These are phyloP conservation scores for Ceratobasidium papillatum DNA, from an alignment of 1,284 basidiomycete species.

Conservation along the genomic window DNA sequence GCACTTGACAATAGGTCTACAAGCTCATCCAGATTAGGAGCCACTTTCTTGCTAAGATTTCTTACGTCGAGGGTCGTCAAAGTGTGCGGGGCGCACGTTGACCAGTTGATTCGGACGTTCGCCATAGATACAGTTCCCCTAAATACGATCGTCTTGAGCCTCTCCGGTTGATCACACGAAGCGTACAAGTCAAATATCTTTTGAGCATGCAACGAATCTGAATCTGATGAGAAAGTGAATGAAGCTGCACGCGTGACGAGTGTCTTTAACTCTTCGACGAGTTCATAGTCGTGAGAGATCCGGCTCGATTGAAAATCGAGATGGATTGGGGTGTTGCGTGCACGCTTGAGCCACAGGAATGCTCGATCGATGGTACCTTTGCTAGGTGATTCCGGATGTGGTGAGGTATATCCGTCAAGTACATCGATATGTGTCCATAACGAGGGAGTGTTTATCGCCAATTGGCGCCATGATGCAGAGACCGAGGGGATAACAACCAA, in stretches of 20 bases:
- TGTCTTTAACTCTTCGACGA: neutral
- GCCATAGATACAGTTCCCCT: too few species aligned
- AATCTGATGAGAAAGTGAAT: neutral
- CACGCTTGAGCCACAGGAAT: neutral
- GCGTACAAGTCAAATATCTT: neutral
- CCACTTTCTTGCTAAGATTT: neutral
- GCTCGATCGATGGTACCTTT: neutral
- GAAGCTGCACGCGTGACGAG: neutral
- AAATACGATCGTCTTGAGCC: neutral
- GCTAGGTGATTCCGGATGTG: too few species aligned
- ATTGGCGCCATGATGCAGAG: neutral
- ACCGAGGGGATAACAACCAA: neutral
- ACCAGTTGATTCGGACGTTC: neutral
- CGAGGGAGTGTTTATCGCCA: neutral
- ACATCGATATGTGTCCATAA: too few species aligned
- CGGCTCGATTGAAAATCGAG: neutral
- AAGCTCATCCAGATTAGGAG: neutral
- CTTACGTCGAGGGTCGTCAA: neutral
- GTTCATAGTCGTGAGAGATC: neutral
- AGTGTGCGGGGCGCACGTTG: neutral
- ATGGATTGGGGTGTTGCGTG: neutral
- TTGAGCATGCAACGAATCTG: neutral
- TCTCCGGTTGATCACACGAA: neutral
- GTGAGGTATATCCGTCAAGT: too few species aligned
- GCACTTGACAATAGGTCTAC: neutral